phyloP scores from a whole-genome alignment of 768 basidiomycete species.

The Gymnopilus junonius region DNA sequence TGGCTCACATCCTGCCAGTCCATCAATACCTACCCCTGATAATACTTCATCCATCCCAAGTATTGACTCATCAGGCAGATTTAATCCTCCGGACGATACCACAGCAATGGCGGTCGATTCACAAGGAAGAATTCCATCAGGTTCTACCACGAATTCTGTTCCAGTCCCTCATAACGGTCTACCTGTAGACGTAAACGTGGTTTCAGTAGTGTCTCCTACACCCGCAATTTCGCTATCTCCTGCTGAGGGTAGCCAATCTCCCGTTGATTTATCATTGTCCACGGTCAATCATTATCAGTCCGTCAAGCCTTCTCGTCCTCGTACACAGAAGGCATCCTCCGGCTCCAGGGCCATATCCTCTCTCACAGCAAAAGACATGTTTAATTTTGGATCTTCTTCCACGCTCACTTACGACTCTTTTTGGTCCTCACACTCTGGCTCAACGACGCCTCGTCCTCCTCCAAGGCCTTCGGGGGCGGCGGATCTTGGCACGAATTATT shows the following conservation, averaged over 20 bases:
- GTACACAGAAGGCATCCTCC: constrained; percentile 21
- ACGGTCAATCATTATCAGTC: constrained; percentile 21
- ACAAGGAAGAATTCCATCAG: background rate
- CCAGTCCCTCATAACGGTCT: background rate
- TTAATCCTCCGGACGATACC: constrained; percentile 6
- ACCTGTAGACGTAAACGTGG: constrained; percentile 6
- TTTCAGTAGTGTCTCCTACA: constrained; percentile 1
- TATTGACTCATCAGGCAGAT: constrained; percentile 8
- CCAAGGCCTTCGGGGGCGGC: constrained; percentile 1
- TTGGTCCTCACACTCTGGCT: constrained; percentile 57
- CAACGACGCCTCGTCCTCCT: constrained; percentile 21
- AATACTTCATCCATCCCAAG: constrained; percentile 3
- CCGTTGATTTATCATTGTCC: constrained; percentile 11
- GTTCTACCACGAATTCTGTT: background rate
- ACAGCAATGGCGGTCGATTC: constrained; percentile 3
- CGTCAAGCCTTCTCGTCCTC: constrained; percentile 23
- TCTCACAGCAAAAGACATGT: constrained; percentile 29
- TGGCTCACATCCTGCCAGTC: background rate
- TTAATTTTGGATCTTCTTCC: constrained; percentile 30
- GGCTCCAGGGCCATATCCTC: constrained; percentile 20
- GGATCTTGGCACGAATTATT: constrained; percentile 9
- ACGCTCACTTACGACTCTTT: constrained; percentile 64
- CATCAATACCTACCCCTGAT: constrained; percentile 2
- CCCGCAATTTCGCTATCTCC: constrained; percentile 7
- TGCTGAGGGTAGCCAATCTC: constrained; percentile 18